Percentiles rank a stretch among this genome's conserved stretches.
These are phyloP conservation scores for Aspergillus sp. DNA, from an alignment of 2,329 filamentous ascomycete species.

Conservation along the genomic window DNA sequence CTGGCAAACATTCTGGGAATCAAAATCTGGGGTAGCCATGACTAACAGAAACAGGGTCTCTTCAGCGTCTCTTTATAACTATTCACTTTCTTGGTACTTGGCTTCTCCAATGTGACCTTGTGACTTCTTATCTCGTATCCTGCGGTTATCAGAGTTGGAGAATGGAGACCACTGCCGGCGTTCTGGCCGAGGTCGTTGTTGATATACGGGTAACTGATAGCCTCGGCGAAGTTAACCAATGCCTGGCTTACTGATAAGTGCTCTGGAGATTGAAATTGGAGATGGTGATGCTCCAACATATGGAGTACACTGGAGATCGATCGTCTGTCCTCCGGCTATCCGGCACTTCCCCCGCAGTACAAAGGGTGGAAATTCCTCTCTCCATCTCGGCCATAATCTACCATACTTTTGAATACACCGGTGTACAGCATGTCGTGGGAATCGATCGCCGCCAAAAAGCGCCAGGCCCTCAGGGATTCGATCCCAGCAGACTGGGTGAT, in stretches of 20 bases:
- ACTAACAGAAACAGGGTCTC: neutral
- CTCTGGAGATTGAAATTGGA: no score
- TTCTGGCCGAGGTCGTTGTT: no score
- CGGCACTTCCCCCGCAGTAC: neutral
- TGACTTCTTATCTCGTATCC: neutral
- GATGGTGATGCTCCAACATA: no score
- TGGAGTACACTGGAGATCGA: no score
- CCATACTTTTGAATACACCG: no score
- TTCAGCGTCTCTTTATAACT: neutral
- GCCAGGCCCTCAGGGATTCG: conserved; percentile 44
- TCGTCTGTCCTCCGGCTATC: no score
- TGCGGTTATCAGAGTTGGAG: neutral
- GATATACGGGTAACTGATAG: no score
- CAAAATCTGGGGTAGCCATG: neutral
- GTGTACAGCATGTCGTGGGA: conserved; percentile 38
- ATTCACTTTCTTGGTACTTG: no score
- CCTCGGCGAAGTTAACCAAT: no score
- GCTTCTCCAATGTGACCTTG: neutral
- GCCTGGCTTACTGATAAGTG: no score
- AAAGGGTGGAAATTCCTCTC: neutral
- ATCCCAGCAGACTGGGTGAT: conserved; percentile 62
- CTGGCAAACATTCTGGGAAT: neutral
- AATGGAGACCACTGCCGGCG: neutral
- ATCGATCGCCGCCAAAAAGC: conserved; percentile 45
- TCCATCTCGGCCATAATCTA: no score